A percentile compares a stretch with the other conserved stretches of the same genome.
Conservation (phyloP, 176 grass and related monocot species). For the Ensete ventricosum region DNA sequence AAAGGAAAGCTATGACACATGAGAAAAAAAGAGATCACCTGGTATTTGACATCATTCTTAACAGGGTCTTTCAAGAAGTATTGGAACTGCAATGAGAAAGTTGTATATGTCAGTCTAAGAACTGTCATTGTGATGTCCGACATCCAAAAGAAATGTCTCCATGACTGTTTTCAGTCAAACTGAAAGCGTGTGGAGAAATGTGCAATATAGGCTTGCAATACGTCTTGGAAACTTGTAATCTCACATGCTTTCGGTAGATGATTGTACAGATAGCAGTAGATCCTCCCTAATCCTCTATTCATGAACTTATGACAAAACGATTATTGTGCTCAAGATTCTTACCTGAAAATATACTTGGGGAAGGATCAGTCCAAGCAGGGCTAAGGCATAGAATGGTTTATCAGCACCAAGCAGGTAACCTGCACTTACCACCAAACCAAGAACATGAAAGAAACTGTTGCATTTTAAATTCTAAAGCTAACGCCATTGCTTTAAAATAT, state of each 20-base stretch:
- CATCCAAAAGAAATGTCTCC: background rate
- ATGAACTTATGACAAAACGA: background rate
- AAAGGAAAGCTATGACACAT: background rate
- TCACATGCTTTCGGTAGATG: too few species aligned
- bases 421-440: constrained; percentile 26
- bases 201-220: too few species aligned
- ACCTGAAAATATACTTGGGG: constrained; percentile 72
- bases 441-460: constrained; percentile 5
- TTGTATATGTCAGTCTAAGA: background rate
- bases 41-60: constrained; percentile 76
- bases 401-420: constrained; percentile 49
- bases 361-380: constrained; percentile 50
- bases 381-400: constrained; percentile 59
- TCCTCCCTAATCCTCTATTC: too few species aligned
- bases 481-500: background rate
- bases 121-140: too few species aligned
- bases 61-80: constrained; percentile 69
- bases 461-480: background rate
- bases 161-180: background rate
- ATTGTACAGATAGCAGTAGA: too few species aligned
- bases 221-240: too few species aligned
- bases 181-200: too few species aligned
- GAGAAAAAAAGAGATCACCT: constrained; percentile 25
- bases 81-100: constrained; percentile 41
- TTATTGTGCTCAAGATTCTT: background rate